Percentiles rank a stretch among this genome's conserved stretches.
These are phyloP conservation scores for Amorphotheca resinae DNA, from an alignment of 495 filamentous ascomycete species.

Conservation along the genomic window DNA sequence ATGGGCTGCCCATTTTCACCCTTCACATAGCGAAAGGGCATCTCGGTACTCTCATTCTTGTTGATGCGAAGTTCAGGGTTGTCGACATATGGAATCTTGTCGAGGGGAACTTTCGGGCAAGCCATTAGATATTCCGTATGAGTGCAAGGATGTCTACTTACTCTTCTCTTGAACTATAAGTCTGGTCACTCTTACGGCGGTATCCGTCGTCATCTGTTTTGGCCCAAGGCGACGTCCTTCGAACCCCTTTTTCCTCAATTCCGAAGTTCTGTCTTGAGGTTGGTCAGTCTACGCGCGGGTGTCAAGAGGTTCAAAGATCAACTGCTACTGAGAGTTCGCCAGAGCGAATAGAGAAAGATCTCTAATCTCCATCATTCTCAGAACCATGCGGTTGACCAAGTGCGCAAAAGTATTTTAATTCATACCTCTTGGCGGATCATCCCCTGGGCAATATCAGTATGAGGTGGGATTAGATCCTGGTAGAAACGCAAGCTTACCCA, in stretches of 20 bases:
- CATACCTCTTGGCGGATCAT: constrained; percentile 87
- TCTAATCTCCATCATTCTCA: no score
- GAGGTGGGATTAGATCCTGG: not conserved
- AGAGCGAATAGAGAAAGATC: no score
- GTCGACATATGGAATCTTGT: constrained; percentile 69
- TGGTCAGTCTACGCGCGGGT: constrained; percentile 1
- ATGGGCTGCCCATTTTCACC: constrained; percentile 60
- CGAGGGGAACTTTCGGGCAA: constrained; percentile 47
- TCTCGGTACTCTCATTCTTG: constrained; percentile 84
- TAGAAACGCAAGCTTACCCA: constrained; percentile 55
- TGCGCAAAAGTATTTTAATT: not conserved
- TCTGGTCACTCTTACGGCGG: constrained; percentile 84
- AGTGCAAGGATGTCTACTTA: constrained; percentile 25
- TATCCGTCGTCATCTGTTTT: constrained; percentile 97
- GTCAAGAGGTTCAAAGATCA: no score
- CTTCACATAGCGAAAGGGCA: constrained; percentile 95
- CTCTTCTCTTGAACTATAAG: constrained; percentile 75
- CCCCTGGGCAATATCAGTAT: constrained; percentile 41
- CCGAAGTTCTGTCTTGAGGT: constrained; percentile 74
- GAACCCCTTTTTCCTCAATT: constrained; percentile 87
- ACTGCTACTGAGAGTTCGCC: no score
- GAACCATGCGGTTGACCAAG: not conserved
- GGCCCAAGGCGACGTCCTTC: constrained; percentile 78
- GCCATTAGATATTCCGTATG: not conserved
- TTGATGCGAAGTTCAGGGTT: constrained; percentile 80